A percentile compares a stretch with the other conserved stretches of the same genome.
phyloP scores from a whole-genome alignment of 2,329 filamentous ascomycete species.

The Alternaria consortialis region DNA sequence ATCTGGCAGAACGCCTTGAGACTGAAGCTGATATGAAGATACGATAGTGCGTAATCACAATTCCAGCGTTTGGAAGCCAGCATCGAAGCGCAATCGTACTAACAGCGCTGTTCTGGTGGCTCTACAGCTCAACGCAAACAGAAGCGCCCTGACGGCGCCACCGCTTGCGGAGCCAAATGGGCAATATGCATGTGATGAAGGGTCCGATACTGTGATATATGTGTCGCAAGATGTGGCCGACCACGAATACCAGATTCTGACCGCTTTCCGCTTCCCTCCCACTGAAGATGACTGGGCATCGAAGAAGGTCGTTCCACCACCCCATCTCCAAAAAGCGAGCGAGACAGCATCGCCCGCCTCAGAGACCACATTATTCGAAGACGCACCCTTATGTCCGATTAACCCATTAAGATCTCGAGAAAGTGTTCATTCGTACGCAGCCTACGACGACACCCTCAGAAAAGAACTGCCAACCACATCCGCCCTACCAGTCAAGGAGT shows the following conservation, averaged over 20 bases:
- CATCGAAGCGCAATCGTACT: neutral
- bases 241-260: neutral
- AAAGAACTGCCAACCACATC: neutral
- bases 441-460: neutral
- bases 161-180: neutral
- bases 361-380: constrained; percentile 21
- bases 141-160: neutral
- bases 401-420: neutral
- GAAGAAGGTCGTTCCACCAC: neutral
- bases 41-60: constrained; percentile 6
- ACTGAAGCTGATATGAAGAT: constrained; percentile 3
- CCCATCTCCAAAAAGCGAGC: neutral
- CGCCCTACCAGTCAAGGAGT: neutral
- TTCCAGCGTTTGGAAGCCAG: constrained; percentile 9
- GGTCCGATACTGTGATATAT: neutral
- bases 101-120: constrained; percentile 13
- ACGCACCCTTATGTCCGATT: neutral
- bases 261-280: constrained; percentile 4
- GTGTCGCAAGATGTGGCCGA: neutral
- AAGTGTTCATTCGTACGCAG: neutral
- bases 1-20: neutral
- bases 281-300: neutral
- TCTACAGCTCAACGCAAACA: constrained; percentile 9
- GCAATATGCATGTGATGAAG: neutral
- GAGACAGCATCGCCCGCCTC: constrained; percentile 16